Conservation (phyloP, 176 grass and related monocot genomes). For the Triticum turgidum region DNA sequence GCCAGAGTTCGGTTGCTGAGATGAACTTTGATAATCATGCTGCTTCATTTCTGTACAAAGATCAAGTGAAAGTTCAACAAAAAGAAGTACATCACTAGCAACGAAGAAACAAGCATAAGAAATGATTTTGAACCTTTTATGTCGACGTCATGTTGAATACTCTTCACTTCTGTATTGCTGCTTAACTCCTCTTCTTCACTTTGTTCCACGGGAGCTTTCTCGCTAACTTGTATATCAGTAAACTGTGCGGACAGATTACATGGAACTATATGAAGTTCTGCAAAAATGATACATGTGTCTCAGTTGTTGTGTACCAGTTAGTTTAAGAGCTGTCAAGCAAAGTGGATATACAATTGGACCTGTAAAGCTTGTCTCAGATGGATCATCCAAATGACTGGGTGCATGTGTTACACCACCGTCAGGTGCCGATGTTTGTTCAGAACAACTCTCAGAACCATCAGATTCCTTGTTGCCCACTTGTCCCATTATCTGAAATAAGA, state of each 20-base stretch:
- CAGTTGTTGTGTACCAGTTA: not conserved
- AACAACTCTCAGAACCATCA: constrained; percentile 23
- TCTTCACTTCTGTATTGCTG: not conserved
- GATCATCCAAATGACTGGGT: constrained; percentile 16
- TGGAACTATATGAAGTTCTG: constrained; percentile 3
- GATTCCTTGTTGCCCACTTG: constrained; percentile 4
- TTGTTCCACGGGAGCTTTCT: constrained; percentile 21
- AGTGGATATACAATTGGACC: constrained; percentile 14
- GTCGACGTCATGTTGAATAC: constrained; percentile 1
- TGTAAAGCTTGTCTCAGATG: constrained; percentile 28
- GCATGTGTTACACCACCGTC: constrained; percentile 8
- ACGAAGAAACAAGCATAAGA: not conserved
- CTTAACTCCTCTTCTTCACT: constrained; percentile 25
- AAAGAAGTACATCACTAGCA: constrained; percentile 2
- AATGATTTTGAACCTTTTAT: constrained; percentile 25
- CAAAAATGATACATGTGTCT: not conserved
- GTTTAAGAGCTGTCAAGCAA: not conserved
- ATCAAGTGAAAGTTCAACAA: constrained; percentile 6
- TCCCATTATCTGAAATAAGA: constrained; percentile 33
- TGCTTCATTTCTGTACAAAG: constrained; percentile 35
- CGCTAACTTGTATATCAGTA: not conserved
- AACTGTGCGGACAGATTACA: constrained; percentile 18
- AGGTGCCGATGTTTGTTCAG: not conserved
- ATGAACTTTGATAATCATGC: constrained; percentile 16
- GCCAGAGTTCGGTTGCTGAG: not conserved